Conservation (phyloP, 192 early-diverging fungal species). For the Backusella tarrabulga region DNA sequence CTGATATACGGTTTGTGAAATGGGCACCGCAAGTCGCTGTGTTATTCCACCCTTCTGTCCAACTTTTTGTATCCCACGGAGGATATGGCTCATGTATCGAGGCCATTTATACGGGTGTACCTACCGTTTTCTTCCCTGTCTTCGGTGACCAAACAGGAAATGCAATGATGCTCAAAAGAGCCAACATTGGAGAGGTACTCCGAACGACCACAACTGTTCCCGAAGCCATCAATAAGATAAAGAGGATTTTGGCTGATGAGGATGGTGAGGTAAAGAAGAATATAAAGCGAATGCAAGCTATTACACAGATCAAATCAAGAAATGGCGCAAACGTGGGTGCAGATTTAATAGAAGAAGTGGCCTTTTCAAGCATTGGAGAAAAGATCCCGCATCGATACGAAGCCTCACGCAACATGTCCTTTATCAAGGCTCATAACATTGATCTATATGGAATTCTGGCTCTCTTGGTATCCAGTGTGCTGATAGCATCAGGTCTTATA, state of each 20-base stretch:
- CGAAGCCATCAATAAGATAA: too few relatives aligned
- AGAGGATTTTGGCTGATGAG: too few relatives aligned
- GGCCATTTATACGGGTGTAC: constrained; percentile 23
- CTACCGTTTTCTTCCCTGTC: constrained; percentile 24
- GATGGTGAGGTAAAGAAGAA: too few relatives aligned
- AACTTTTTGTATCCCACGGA: constrained; percentile 30
- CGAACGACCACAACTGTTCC: too few relatives aligned
- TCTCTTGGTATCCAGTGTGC: too few relatives aligned
- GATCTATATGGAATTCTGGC: constrained; percentile 7
- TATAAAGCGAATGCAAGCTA: background rate
- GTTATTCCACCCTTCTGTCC: constrained; percentile 18
- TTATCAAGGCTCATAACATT: constrained; percentile 12
- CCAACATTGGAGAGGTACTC: too few relatives aligned
- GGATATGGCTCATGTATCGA: constrained; percentile 29
- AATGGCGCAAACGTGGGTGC: constrained; percentile 3
- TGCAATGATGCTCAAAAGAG: too few relatives aligned
- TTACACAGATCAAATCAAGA: constrained; percentile 9
- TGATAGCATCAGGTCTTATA: too few relatives aligned
- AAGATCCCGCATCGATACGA: constrained; percentile 15
- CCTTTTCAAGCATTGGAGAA: background rate
- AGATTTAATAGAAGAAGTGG: constrained; percentile 22
- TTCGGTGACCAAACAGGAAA: constrained; percentile 25
- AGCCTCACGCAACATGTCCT: constrained; percentile 19
- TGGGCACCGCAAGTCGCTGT: constrained; percentile 35
- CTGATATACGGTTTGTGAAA: background rate